phyloP scores from a whole-genome alignment of 352 stramenopile genomes.

The Pythium folliculosum region DNA sequence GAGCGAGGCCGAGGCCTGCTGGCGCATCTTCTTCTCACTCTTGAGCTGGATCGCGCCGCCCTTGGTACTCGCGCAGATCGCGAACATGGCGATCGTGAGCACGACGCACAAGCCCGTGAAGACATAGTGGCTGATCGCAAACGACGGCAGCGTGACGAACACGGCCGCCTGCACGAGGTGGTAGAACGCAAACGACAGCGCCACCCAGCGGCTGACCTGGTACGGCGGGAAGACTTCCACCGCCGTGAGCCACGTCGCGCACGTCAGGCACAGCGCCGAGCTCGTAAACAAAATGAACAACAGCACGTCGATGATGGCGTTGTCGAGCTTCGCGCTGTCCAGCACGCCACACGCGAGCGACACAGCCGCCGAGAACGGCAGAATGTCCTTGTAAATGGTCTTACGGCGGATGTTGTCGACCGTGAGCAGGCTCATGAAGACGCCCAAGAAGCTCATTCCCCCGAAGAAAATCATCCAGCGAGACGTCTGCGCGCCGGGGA shows the following conservation, averaged over 20 bases:
- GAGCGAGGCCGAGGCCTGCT: conserved; percentile 45
- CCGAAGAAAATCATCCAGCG: conserved; percentile 84
- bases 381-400: conserved; percentile 87
- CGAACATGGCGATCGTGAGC: conserved; percentile 79
- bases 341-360: conserved; percentile 63
- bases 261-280: conserved; percentile 67
- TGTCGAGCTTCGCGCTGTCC: conserved; percentile 44
- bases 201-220: conserved; percentile 67
- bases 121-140: conserved; percentile 73
- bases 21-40: conserved; percentile 78
- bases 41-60: conserved; percentile 85
- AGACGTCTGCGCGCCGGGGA: conserved; percentile 59
- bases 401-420: conserved; percentile 87
- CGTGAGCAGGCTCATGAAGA: conserved; percentile 67
- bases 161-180: conserved; percentile 72
- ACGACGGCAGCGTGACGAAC: conserved; percentile 66
- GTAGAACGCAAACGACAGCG: conserved; percentile 74
- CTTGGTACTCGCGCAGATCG: conserved; percentile 78
- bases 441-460: conserved; percentile 69
- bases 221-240: conserved; percentile 87
- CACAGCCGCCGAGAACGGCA: conserved; percentile 66
- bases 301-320: conserved; percentile 49
- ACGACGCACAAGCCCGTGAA: conserved; percentile 69
- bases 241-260: conserved; percentile 79
- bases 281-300: conserved; percentile 74